Percentiles rank a stretch among this genome's conserved stretches.
Evolutionary conservation across 495 filamentous ascomycete genomes (phyloP).

Genomic region (Penicillium dipodomyicola): DNA sequence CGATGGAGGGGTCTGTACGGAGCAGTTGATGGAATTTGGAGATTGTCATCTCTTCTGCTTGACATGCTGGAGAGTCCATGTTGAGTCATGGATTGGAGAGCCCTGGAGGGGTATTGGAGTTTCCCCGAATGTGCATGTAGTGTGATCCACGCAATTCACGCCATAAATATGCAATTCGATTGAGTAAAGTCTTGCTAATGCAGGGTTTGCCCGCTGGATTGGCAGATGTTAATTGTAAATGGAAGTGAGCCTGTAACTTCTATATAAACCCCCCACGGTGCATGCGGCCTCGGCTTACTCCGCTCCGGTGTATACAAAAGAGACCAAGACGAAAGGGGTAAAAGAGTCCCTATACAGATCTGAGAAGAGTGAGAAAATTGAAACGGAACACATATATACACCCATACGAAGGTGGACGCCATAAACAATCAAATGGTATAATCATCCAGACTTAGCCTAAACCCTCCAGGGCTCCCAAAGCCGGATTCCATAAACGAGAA

Average conservation of each 20-base stretch:
- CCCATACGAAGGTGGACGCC: slow-evolving; percentile 11
- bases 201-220: background rate
- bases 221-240: background rate
- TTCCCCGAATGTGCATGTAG: background rate
- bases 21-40: slow-evolving; percentile 51
- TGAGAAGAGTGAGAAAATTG: background rate
- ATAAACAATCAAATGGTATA: slow-evolving; percentile 16
- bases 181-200: background rate
- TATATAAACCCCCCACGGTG: background rate
- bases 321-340: background rate
- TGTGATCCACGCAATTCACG: slow-evolving; percentile 1
- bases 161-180: background rate
- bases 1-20: slow-evolving; percentile 46
- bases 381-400: slow-evolving; percentile 2
- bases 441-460: slow-evolving; percentile 11
- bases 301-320: slow-evolving; percentile 2
- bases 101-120: background rate
- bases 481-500: slow-evolving; percentile 7
- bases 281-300: background rate
- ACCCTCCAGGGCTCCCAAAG: slow-evolving; percentile 1
- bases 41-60: slow-evolving; percentile 51
- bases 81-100: background rate
- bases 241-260: background rate
- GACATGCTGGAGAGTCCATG: background rate
- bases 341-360: background rate